Evolutionary conservation across 2,329 filamentous ascomycete genomes (phyloP).

Genomic region (Xylaria sp.): DNA sequence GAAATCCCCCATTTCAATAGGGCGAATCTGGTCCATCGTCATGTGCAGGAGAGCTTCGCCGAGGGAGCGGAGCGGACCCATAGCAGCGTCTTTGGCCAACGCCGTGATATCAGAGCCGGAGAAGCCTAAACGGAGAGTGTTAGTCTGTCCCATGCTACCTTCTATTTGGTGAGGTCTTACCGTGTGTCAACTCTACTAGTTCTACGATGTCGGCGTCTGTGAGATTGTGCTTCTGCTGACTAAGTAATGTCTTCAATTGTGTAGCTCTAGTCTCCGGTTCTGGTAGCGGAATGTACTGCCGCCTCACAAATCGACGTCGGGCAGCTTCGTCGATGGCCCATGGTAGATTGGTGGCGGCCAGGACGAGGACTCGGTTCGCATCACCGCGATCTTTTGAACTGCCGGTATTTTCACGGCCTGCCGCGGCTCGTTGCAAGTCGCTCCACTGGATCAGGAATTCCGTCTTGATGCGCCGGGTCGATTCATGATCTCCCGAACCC

Average conservation of each 20-base stretch:
- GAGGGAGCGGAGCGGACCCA: constrained; percentile 90
- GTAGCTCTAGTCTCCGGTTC: constrained; percentile 82
- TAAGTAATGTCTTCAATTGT: constrained; percentile 81
- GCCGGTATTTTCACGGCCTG: constrained; percentile 76
- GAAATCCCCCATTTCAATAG: constrained; percentile 86
- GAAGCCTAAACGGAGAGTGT: constrained; percentile 71
- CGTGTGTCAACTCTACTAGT: constrained; percentile 84
- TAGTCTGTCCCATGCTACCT: constrained; percentile 9
- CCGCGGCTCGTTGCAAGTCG: constrained; percentile 89
- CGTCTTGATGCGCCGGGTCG: constrained; percentile 92
- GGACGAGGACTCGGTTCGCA: constrained; percentile 86
- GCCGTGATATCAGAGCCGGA: constrained; percentile 97
- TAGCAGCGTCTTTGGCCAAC: constrained; percentile 95
- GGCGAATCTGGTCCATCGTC: constrained; percentile 92
- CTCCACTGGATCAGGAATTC: constrained; percentile 99
- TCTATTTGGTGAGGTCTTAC: constrained; percentile 56
- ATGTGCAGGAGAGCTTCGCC: constrained; percentile 91
- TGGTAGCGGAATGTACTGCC: constrained; percentile 95
- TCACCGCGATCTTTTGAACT: constrained; percentile 79
- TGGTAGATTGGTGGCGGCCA: constrained; percentile 94
- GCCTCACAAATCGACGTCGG: constrained; percentile 85
- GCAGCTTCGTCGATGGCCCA: constrained; percentile 99
- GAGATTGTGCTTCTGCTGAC: constrained; percentile 87
- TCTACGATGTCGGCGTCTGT: constrained; percentile 75
- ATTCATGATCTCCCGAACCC: constrained; percentile 88